Percentiles rank a stretch among this genome's conserved stretches.
phyloP scores from a whole-genome alignment of 345 rosid genomes.

The Salix suchowensis region DNA sequence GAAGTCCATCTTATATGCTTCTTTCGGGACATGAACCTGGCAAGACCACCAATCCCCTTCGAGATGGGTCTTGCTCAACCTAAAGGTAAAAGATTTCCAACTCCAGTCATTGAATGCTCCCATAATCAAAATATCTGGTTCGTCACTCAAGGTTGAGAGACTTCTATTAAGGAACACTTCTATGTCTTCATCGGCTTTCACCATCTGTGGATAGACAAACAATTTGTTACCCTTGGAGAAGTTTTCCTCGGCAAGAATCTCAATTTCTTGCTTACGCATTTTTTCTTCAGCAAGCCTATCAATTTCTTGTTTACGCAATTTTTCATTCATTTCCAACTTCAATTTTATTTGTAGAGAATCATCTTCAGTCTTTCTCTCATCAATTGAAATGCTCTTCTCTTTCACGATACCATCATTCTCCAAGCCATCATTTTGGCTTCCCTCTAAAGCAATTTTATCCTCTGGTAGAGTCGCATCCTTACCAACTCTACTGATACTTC shows the following conservation, averaged over 20 bases:
- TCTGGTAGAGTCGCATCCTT: constrained; percentile 13
- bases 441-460: constrained; percentile 14
- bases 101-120: constrained; percentile 94
- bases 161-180: constrained; percentile 70
- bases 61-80: constrained; percentile 58
- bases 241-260: constrained; percentile 50
- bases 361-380: constrained; percentile 24
- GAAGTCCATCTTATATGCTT: constrained; percentile 85
- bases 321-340: constrained; percentile 29
- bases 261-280: constrained; percentile 49
- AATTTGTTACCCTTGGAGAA: constrained; percentile 44
- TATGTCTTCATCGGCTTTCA: constrained; percentile 59
- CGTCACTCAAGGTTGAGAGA: constrained; percentile 51
- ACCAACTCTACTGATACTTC: constrained; percentile 20
- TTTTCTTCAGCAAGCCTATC: constrained; percentile 54
- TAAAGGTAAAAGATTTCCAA: constrained; percentile 68
- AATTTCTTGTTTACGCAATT: constrained; percentile 35
- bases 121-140: constrained; percentile 68
- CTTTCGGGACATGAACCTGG: constrained; percentile 66
- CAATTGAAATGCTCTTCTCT: constrained; percentile 9
- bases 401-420: constrained; percentile 7
- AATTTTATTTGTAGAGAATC: constrained; percentile 24
- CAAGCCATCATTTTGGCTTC: constrained; percentile 7
- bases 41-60: constrained; percentile 90
- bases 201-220: constrained; percentile 60